phyloP scores from a whole-genome alignment of 768 basidiomycete species.

The Russula abietina region DNA sequence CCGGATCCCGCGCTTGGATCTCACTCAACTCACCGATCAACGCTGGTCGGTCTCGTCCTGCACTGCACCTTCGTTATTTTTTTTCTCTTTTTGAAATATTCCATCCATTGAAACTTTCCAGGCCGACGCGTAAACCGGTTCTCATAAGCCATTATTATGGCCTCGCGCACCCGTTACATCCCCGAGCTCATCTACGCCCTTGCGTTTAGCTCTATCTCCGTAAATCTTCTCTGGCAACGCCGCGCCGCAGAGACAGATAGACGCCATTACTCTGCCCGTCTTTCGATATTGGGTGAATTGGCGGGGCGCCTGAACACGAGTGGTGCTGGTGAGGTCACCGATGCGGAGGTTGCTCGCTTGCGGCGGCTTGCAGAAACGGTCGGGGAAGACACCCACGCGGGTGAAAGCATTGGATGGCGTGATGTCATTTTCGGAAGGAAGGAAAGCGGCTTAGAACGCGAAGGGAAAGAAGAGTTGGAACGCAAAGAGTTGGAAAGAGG shows the following conservation, averaged over 20 bases:
- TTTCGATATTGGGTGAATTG: conserved; percentile 58
- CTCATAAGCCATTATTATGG: conserved; percentile 6
- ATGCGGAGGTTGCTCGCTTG: conserved; percentile 49
- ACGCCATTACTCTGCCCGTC: conserved; percentile 48
- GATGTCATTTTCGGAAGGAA: conserved; percentile 20
- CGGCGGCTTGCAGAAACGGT: conserved; percentile 44
- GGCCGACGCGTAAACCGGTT: background rate
- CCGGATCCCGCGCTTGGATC: background rate
- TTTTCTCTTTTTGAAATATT: background rate
- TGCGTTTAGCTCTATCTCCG: conserved; percentile 59
- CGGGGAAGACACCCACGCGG: conserved; percentile 17
- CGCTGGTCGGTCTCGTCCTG: background rate
- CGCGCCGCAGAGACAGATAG: conserved; percentile 47
- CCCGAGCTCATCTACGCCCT: conserved; percentile 62
- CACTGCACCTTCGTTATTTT: background rate
- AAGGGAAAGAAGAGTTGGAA: conserved; percentile 19
- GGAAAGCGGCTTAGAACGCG: conserved; percentile 16
- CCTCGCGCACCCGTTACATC: conserved; percentile 39
- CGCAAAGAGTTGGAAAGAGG: conserved; percentile 17
- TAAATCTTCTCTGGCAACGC: conserved; percentile 56
- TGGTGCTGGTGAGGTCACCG: conserved; percentile 39
- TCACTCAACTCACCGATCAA: background rate
- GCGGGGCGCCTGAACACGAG: conserved; percentile 46
- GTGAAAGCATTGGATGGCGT: conserved; percentile 18
- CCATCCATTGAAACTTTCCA: too few species aligned